These are phyloP conservation scores for Trichoderma sp. DNA, from an alignment of 2,329 filamentous ascomycete genomes.

Conservation along the genomic window DNA sequence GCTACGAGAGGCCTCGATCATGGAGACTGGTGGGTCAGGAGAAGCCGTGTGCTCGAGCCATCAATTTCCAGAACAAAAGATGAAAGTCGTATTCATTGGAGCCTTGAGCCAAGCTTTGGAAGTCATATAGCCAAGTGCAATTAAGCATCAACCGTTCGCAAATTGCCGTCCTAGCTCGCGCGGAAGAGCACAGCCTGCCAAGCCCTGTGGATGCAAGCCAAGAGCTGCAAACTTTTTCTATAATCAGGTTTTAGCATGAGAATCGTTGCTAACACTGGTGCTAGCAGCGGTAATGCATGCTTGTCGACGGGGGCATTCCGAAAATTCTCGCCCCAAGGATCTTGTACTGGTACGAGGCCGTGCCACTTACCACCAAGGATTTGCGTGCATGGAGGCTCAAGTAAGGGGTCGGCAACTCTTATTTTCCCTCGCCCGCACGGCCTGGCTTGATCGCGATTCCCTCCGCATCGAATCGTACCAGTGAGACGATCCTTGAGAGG, in stretches of 20 bases:
- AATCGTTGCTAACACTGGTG: neutral
- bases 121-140: neutral
- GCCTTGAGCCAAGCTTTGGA: conserved; percentile 3
- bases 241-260: neutral
- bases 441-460: conserved; percentile 17
- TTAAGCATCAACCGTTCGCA: conserved; percentile 1
- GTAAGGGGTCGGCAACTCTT: neutral
- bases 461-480: conserved; percentile 21
- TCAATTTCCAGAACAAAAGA: conserved; percentile 4
- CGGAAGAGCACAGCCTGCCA: neutral
- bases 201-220: neutral
- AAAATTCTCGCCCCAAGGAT: neutral
- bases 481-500: conserved; percentile 9
- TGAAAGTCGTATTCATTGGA: neutral
- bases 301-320: neutral
- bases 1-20: neutral
- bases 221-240: neutral
- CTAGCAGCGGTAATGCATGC: neutral
- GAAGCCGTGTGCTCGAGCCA: neutral
- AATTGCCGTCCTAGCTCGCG: neutral
- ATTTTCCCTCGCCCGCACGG: neutral
- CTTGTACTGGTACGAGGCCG: neutral
- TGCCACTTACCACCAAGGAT: neutral
- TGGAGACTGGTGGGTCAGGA: conserved; percentile 12
- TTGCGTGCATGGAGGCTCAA: conserved; percentile 10